Evolutionary conservation across 164 flowering plant genomes (phyloP), one percentile per base, ranked within the genome.

Genomic region (Aristolochia fimbriata): DNA sequence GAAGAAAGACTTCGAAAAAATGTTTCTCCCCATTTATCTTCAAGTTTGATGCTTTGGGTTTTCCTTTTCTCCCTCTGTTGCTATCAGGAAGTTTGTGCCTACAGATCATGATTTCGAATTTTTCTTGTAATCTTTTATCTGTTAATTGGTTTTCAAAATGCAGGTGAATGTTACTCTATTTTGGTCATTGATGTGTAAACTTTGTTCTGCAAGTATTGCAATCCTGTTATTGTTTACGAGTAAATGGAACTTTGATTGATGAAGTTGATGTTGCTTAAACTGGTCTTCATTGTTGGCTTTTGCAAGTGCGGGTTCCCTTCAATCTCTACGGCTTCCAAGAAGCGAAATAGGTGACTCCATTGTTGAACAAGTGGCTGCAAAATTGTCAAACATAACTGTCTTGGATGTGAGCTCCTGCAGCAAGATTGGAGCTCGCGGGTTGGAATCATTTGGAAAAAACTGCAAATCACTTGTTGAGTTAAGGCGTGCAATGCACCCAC

Each of bases 401-500:
- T 68, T 83, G 76, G 91, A 82, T 61, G 25, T 85, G 62, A 85
- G 87, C 73, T 77, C 79, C 62, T 85, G 91, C 57, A 17, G 43
- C 16, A 76, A 76, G 47, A 76, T 85, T 17, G 77, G 83, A n/a
- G 70, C 74, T 15, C 62, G 55, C 11, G 83, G 78, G 5, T 67
- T 83, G 0, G 79, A 77, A 66, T 77, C 80, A n/a, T 68, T 88
- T 3, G 96, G 96, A 27, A 85, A 73, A 60, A 58, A 78, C 65
- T 85, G 90, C 62, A 84, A 81, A 66, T 67, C 59, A 2, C 85
- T 88, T 4, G 58, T 58, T 0, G 71, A 64, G 15, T 62, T 88
- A 55, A 71, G 76, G 51, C 70, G 96, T 31, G 72, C 65, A 59
- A 81, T 88, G 86, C 89, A 82, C 57, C 96, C 92, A 0, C 48